Base-by-base conservation (phyloP, 2,329 filamentous ascomycete genomes). In the Scytalidium sp. region DNA sequence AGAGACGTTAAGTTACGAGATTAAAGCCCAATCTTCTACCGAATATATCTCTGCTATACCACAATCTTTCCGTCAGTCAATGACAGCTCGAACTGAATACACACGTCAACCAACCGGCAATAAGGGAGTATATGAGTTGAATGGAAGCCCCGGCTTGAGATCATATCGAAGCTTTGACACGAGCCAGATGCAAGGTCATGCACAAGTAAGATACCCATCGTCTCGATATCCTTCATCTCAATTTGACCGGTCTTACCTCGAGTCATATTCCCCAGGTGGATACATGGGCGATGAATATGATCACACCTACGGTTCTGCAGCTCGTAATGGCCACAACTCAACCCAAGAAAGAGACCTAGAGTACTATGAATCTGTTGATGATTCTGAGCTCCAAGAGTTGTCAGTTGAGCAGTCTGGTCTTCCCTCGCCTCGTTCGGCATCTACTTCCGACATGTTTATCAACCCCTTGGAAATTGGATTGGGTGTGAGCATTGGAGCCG, bases 221-320 rank as follows among this genome's bases (percentile, higher is more conserved):
- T n/a, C 13, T n/a, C 11, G 32, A 5, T 36, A 36, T 36, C 5
- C 32, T 4, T 36, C 32, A n/a, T n/a, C 32, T n/a, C 13, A 29
- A 7, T 13, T 8, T 29, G 25, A 13, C 8, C 32, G 17, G 17
- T 36, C 32, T n/a, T 36, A 36, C 15, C 13, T 36, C 32, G 32
- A 36, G 11, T n/a, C 32, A 5, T 36, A 36, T 36, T 36, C 13
- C 15, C 32, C 13, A n/a, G 13, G 32, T 36, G 32, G 11, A 6
- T 36, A 36, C 32, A n/a, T 36, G 32, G 15, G 15, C 15, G 32
- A 36, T n/a, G 42, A 40, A 39, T 62, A 62, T 32, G 50, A 61
- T 39, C 59, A 59, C 15, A 58, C 55, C 5, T 62, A 59, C 17
- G 58, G 57, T 3, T 54, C 44, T 17, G 39, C 47, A 13, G n/a